Conservation (phyloP, 2,329 filamentous ascomycete genomes). For the Sordariomycetes sp. region DNA sequence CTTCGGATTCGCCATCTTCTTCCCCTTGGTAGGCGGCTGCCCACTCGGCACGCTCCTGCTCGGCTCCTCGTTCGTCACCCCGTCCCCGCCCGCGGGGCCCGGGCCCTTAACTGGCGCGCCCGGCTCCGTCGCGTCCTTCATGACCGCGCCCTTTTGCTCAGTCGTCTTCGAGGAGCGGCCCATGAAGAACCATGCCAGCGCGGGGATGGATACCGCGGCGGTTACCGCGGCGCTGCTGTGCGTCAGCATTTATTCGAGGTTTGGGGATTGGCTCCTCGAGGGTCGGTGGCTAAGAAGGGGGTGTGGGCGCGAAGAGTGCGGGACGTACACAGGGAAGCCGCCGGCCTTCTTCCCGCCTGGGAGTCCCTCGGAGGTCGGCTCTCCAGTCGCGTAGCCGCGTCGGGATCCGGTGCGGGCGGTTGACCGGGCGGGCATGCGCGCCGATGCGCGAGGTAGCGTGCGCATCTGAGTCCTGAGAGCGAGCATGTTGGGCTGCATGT, state of each 20-base stretch:
- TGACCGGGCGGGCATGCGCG: not conserved
- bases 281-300: not conserved
- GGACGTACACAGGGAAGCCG: not conserved
- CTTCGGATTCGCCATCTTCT: conserved; percentile 1
- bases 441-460: not conserved
- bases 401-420: not conserved
- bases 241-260: too few relatives aligned
- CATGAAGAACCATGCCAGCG: conserved; percentile 4
- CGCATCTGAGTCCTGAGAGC: not conserved
- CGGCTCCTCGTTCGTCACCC: not conserved
- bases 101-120: not conserved
- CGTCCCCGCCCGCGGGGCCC: not conserved
- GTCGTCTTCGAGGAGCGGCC: not conserved
- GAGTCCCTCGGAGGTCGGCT: not conserved
- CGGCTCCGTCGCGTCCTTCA: not conserved
- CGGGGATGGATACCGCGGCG: conserved; percentile 1
- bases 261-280: too few relatives aligned
- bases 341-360: not conserved
- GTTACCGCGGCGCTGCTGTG: not conserved
- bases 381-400: not conserved
- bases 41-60: not conserved
- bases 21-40: not conserved
- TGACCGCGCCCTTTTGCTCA: not conserved
- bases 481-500: not conserved
- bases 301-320: not conserved